These are phyloP conservation scores for Ophiostoma novo-ulmi DNA, from an alignment of 2,329 filamentous ascomycete genomes.

Conservation along the genomic window DNA sequence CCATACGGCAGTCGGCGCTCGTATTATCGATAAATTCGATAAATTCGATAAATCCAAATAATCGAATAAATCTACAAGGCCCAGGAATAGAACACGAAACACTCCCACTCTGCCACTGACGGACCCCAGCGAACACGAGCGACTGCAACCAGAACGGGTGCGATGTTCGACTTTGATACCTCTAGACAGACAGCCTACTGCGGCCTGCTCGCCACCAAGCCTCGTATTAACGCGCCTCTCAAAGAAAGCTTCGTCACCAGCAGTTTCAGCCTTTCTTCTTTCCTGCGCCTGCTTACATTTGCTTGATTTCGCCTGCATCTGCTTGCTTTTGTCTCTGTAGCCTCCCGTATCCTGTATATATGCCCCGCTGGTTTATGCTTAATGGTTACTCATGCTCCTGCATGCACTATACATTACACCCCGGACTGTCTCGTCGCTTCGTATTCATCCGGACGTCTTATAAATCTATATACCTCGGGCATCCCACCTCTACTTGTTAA, in stretches of 20 bases:
- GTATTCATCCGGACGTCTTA: not conserved
- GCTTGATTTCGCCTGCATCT: not conserved
- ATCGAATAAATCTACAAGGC: not conserved
- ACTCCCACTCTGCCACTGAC: conserved; percentile 1
- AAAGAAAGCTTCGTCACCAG: conserved; percentile 5
- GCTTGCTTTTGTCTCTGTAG: not conserved
- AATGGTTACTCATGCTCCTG: not conserved
- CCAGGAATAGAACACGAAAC: conserved; percentile 13
- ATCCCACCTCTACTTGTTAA: not conserved
- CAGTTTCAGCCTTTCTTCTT: conserved; percentile 4
- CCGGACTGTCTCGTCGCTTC: conserved; percentile 6
- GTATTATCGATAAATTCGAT: not conserved
- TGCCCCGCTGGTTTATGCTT: not conserved
- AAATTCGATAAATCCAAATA: not conserved
- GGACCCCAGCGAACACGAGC: conserved; percentile 10
- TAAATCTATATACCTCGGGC: not conserved
- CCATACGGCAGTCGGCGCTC: not conserved
- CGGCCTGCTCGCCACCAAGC: not conserved
- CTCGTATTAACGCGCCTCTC: conserved; percentile 6
- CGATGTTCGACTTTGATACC: not conserved
- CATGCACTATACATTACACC: not conserved
- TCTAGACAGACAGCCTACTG: not conserved
- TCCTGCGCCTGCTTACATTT: not conserved
- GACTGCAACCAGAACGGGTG: conserved; percentile 10
- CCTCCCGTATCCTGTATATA: not conserved